Percentiles rank a stretch among this genome's conserved stretches.
These are phyloP conservation scores for Aureobasidium sp. DNA, from an alignment of 2,329 filamentous ascomycete genomes.

Conservation along the genomic window DNA sequence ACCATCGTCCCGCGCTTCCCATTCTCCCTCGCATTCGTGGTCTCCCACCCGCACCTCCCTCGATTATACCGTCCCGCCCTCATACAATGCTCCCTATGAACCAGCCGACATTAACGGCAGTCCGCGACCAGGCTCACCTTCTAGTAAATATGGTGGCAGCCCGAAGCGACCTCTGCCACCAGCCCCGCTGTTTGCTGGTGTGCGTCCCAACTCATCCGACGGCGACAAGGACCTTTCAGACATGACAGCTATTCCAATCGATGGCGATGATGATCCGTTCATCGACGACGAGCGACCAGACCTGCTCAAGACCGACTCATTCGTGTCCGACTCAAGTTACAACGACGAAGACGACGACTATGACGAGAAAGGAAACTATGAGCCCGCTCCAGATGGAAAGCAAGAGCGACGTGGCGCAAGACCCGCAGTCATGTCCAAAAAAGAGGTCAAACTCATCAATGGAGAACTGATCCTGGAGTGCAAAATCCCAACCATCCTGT, in stretches of 20 bases:
- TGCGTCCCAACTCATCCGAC: slow-evolving; percentile 39
- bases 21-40: slow-evolving; percentile 47
- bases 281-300: slow-evolving; percentile 50
- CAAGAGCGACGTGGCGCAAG: slow-evolving; percentile 84
- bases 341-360: slow-evolving; percentile 41
- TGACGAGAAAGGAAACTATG: slow-evolving; percentile 66
- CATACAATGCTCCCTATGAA: slow-evolving; percentile 69
- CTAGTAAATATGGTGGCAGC: slow-evolving; percentile 80
- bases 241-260: slow-evolving; percentile 64
- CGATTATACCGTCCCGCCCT: slow-evolving; percentile 66
- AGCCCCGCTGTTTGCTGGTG: slow-evolving; percentile 70
- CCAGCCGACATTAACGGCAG: slow-evolving; percentile 82
- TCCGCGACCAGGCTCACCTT: slow-evolving; percentile 83
- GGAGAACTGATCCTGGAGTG: slow-evolving; percentile 96
- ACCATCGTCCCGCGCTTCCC: slow-evolving; percentile 47
- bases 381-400: slow-evolving; percentile 75
- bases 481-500: slow-evolving; percentile 97
- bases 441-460: slow-evolving; percentile 94
- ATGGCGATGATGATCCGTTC: slow-evolving; percentile 63
- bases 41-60: slow-evolving; percentile 47
- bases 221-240: slow-evolving; percentile 43
- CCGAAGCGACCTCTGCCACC: slow-evolving; percentile 81
- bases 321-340: slow-evolving; percentile 54
- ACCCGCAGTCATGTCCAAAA: slow-evolving; percentile 79
- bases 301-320: slow-evolving; percentile 57